Evolutionary conservation across 2,329 filamentous ascomycete genomes (phyloP).

Genomic region (Cytospora paraplurivora): DNA sequence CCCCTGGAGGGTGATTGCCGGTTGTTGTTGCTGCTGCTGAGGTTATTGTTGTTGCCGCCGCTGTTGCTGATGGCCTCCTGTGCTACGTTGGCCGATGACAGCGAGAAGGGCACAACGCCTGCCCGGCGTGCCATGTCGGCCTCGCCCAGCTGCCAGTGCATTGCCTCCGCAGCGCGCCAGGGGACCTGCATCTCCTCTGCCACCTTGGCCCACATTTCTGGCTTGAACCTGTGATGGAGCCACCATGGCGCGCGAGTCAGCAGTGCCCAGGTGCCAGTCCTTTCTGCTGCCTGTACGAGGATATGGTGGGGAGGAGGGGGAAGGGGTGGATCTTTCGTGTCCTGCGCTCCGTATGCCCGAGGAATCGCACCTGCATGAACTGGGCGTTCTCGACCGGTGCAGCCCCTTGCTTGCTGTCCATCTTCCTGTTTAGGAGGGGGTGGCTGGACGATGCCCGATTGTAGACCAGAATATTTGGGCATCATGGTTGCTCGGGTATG

Average conservation of each 20-base stretch:
- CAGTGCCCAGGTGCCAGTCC: conserved; percentile 16
- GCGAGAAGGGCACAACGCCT: conserved; percentile 82
- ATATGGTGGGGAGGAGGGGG: conserved; percentile 11
- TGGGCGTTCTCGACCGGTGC: conserved; percentile 12
- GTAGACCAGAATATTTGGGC: not conserved
- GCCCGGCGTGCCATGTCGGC: conserved; percentile 91
- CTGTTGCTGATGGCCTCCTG: conserved; percentile 34
- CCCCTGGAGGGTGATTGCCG: conserved; percentile 28
- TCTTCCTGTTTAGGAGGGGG: conserved; percentile 1
- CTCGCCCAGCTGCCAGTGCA: conserved; percentile 97
- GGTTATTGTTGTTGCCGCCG: conserved; percentile 37
- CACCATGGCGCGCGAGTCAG: conserved; percentile 24
- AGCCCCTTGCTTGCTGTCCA: conserved; percentile 10
- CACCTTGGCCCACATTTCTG: conserved; percentile 96
- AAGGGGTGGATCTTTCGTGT: conserved; percentile 20
- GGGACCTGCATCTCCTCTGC: conserved; percentile 93
- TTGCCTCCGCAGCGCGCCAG: conserved; percentile 93
- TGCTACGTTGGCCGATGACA: conserved; percentile 55
- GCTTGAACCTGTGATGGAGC: conserved; percentile 72
- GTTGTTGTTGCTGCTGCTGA: conserved; percentile 34
- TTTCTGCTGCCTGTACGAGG: conserved; percentile 6
- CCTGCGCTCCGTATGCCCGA: conserved; percentile 13
- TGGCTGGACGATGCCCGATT: not conserved
- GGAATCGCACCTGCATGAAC: conserved; percentile 5
- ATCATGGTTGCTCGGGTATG: not conserved